These are phyloP conservation scores for Vigna mungo DNA, from an alignment of 306 rosid genomes.

Conservation along the genomic window DNA sequence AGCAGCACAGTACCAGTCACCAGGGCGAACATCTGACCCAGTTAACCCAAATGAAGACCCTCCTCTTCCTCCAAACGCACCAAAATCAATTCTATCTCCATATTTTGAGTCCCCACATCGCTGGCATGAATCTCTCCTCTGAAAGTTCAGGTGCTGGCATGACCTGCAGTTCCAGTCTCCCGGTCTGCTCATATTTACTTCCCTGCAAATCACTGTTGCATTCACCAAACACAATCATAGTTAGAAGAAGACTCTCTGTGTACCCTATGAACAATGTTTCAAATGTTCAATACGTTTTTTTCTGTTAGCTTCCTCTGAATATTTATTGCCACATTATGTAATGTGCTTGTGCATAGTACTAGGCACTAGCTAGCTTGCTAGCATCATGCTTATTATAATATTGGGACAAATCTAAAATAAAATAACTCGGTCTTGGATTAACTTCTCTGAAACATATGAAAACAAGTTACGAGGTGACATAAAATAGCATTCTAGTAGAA, in stretches of 20 bases:
- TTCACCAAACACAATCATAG: slow-evolving; percentile 4
- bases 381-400: slow-evolving; percentile 31
- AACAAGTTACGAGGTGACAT: slow-evolving; percentile 46
- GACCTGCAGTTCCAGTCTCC: slow-evolving; percentile 99
- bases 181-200: slow-evolving; percentile 80
- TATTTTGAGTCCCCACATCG: slow-evolving; percentile 85
- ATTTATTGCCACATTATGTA: slow-evolving; percentile 25
- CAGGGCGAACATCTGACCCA: slow-evolving; percentile 89
- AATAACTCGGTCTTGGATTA: slow-evolving; percentile 1
- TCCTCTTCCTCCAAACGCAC: slow-evolving; percentile 63
- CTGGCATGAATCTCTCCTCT: slow-evolving; percentile 95
- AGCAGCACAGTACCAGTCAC: slow-evolving; percentile 91
- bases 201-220: slow-evolving; percentile 43
- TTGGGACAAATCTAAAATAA: background rate
- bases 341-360: slow-evolving; percentile 32
- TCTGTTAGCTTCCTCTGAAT: background rate
- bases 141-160: slow-evolving; percentile 96
- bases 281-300: background rate
- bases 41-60: slow-evolving; percentile 75
- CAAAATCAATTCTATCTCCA: slow-evolving; percentile 61
- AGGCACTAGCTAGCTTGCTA: slow-evolving; percentile 39
- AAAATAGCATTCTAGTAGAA: slow-evolving; percentile 2
- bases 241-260: slow-evolving; percentile 4
- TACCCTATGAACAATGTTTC: background rate
- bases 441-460: slow-evolving; percentile 42